These are phyloP conservation scores for Termitomyces bulborhizus DNA, from an alignment of 768 basidiomycete species.

Conservation along the genomic window DNA sequence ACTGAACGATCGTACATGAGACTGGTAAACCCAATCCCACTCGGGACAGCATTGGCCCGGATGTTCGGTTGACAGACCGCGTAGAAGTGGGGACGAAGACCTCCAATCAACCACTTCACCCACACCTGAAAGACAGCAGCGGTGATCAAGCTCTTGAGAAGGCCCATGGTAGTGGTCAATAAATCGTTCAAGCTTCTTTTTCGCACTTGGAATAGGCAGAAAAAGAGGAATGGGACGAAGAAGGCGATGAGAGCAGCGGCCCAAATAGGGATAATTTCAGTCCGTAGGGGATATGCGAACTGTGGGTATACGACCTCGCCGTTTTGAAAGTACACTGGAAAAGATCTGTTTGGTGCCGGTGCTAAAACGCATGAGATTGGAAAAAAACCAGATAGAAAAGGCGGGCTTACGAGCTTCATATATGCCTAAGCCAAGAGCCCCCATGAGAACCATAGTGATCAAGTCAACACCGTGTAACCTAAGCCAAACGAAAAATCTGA, in stretches of 20 bases:
- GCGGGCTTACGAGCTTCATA: slow-evolving; percentile 36
- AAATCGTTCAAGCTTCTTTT: slow-evolving; percentile 35
- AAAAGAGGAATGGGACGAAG: too few relatives aligned
- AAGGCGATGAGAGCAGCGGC: too few relatives aligned
- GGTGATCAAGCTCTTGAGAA: slow-evolving; percentile 41
- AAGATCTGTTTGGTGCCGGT: slow-evolving; percentile 37
- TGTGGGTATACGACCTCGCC: slow-evolving; percentile 48
- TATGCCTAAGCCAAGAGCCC: slow-evolving; percentile 43
- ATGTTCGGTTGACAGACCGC: slow-evolving; percentile 46
- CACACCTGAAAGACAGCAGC: slow-evolving; percentile 36
- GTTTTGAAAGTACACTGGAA: slow-evolving; percentile 37
- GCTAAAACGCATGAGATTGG: slow-evolving; percentile 15
- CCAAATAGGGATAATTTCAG: slow-evolving; percentile 32
- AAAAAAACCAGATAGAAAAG: neutral
- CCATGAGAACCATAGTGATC: slow-evolving; percentile 52
- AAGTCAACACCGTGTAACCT: slow-evolving; percentile 41
- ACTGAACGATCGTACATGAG: slow-evolving; percentile 47
- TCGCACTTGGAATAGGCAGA: too few relatives aligned
- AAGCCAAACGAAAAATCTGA: slow-evolving; percentile 32
- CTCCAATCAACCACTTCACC: slow-evolving; percentile 42
- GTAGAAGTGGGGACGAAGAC: slow-evolving; percentile 45
- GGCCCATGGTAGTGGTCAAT: slow-evolving; percentile 45
- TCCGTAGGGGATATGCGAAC: slow-evolving; percentile 43
- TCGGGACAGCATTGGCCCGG: slow-evolving; percentile 16
- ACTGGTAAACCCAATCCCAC: slow-evolving; percentile 39